Evolutionary conservation across 441 rosid species (phyloP).

Genomic region (Pelargonium fulgidum): DNA sequence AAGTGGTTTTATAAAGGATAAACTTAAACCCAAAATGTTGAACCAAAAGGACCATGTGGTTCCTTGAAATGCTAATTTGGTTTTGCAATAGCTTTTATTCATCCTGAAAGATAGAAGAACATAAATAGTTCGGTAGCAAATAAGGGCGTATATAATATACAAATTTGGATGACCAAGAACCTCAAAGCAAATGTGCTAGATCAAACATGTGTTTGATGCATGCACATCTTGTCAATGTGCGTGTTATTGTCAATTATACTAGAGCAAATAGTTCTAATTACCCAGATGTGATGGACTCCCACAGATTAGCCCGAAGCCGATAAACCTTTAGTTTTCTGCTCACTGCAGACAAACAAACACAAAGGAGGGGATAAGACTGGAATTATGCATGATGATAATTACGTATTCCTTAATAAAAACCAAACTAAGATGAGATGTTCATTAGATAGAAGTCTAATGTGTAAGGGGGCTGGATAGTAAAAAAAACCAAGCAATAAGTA

Average conservation of each 20-base stretch:
- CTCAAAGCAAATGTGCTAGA: background rate
- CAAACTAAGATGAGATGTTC: background rate
- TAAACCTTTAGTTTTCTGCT: conserved; percentile 48
- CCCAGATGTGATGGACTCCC: conserved; percentile 89
- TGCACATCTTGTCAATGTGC: background rate
- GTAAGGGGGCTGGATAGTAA: background rate
- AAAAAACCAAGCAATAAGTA: background rate
- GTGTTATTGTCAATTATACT: background rate
- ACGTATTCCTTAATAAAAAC: background rate
- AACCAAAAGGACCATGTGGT: background rate
- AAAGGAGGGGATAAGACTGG: background rate
- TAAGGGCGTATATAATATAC: background rate
- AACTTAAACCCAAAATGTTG: background rate
- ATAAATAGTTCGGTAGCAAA: background rate
- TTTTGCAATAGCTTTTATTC: background rate
- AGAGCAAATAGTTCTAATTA: conserved; percentile 23
- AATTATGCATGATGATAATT: background rate
- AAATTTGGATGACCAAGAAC: background rate
- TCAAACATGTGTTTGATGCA: background rate
- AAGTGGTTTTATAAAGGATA: background rate
- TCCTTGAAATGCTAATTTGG: background rate
- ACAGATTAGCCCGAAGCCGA: conserved; percentile 55
- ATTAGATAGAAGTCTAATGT: background rate
- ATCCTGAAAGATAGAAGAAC: background rate
- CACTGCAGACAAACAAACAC: conserved; percentile 35